Evolutionary conservation across 805 yeast genomes (phyloP).

Genomic region (Candida ascalaphidarum): DNA sequence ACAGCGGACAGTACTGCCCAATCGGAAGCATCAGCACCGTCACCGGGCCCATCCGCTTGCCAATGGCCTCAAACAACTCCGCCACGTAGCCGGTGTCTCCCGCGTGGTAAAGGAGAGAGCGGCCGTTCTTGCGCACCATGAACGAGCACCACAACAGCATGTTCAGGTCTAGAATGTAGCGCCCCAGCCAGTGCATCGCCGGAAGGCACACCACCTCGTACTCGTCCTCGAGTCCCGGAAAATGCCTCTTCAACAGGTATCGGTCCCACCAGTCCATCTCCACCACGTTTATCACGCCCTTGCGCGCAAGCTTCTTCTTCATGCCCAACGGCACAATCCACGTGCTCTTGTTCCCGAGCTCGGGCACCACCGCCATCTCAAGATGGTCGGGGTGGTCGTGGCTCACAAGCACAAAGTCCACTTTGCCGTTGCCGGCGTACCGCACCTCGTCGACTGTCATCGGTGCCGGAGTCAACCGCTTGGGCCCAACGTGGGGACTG

Average conservation of each 20-base stretch:
- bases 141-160: conserved; percentile 85
- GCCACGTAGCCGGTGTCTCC: conserved; percentile 91
- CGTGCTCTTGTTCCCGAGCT: conserved; percentile 45
- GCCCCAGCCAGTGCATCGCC: conserved; percentile 96
- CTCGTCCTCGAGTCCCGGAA: conserved; percentile 27
- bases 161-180: conserved; percentile 74
- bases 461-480: conserved; percentile 75
- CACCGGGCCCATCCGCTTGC: conserved; percentile 49
- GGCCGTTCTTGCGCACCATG: conserved; percentile 54
- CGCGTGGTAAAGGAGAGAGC: conserved; percentile 78
- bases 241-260: no score
- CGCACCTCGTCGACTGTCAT: conserved; percentile 48
- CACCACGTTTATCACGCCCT: conserved; percentile 52
- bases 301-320: conserved; percentile 44
- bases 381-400: conserved; percentile 96
- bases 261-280: conserved; percentile 94
- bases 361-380: conserved; percentile 50
- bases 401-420: conserved; percentile 67
- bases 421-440: conserved; percentile 44
- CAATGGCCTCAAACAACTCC: conserved; percentile 63
- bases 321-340: conserved; percentile 92
- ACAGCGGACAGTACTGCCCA: conserved; percentile 90
- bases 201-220: conserved; percentile 87
- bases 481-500: conserved; percentile 64
- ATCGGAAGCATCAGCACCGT: conserved; percentile 73